These are phyloP conservation scores for Lactifluus rugatus DNA, from an alignment of 768 basidiomycete species.

Conservation along the genomic window DNA sequence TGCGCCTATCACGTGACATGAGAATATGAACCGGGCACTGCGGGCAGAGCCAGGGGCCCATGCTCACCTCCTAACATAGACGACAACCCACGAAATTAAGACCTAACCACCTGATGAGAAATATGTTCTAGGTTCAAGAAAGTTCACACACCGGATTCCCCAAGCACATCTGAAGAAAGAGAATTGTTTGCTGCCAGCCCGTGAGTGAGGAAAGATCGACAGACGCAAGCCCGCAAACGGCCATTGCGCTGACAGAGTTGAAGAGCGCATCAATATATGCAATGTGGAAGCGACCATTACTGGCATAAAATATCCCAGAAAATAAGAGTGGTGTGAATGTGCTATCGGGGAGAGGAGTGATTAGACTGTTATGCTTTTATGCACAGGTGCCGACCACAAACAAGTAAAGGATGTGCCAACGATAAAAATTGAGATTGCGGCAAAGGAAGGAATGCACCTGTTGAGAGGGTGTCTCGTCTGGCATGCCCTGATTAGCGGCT, in stretches of 20 bases:
- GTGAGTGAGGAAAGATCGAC: slow-evolving; percentile 62
- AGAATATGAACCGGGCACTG: not conserved
- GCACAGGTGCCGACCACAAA: slow-evolving; percentile 19
- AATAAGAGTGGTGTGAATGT: slow-evolving; percentile 70
- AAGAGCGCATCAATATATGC: slow-evolving; percentile 72
- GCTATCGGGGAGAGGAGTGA: slow-evolving; percentile 29
- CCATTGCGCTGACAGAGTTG: slow-evolving; percentile 68
- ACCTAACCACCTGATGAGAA: slow-evolving; percentile 37
- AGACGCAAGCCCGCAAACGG: slow-evolving; percentile 66
- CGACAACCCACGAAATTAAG: slow-evolving; percentile 74
- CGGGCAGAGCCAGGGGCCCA: slow-evolving; percentile 1
- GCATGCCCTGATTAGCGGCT: slow-evolving; percentile 4
- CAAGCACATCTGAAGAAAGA: slow-evolving; percentile 72
- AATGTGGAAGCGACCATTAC: slow-evolving; percentile 64
- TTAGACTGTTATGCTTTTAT: not conserved
- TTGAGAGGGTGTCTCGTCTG: not conserved
- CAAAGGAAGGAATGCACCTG: slow-evolving; percentile 4
- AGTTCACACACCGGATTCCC: slow-evolving; percentile 56
- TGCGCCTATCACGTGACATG: slow-evolving; percentile 8
- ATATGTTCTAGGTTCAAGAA: not conserved
- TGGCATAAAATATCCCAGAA: slow-evolving; percentile 73
- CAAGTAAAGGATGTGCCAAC: slow-evolving; percentile 38
- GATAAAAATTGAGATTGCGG: slow-evolving; percentile 38
- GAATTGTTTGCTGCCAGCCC: slow-evolving; percentile 54
- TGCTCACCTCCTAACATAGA: slow-evolving; percentile 60